phyloP scores from a whole-genome alignment of 768 basidiomycete species.

The Lentinula boryana region DNA sequence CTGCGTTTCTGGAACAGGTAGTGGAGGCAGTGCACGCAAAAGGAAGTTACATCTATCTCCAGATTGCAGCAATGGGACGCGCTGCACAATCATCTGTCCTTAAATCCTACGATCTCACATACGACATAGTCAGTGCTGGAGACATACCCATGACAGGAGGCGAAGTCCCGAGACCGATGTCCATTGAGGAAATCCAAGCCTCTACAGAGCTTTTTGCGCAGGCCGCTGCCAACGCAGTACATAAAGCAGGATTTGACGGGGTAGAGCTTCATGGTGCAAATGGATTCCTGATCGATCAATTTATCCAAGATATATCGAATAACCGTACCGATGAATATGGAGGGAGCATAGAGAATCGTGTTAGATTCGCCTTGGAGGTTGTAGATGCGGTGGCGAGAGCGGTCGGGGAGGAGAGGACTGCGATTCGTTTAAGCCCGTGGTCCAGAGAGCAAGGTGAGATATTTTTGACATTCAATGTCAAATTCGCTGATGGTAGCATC shows the following conservation, averaged over 20 bases:
- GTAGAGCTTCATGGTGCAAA: conserved; percentile 36
- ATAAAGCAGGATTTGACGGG: conserved; percentile 49
- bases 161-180: conserved; percentile 23
- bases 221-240: conserved; percentile 34
- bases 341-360: conserved; percentile 41
- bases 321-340: conserved; percentile 47
- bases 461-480: conserved; percentile 16
- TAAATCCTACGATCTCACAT: conserved; percentile 10
- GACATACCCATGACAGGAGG: conserved; percentile 4
- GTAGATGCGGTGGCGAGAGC: conserved; percentile 30
- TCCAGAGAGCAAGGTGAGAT: conserved; percentile 17
- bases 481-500: background rate
- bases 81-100: conserved; percentile 16
- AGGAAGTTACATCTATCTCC: conserved; percentile 38
- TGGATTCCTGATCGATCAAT: conserved; percentile 34
- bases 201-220: conserved; percentile 29
- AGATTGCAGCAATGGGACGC: conserved; percentile 42
- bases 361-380: conserved; percentile 38
- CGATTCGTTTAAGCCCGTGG: conserved; percentile 40
- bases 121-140: conserved; percentile 17
- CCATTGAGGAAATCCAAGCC: conserved; percentile 30
- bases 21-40: conserved; percentile 44
- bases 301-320: conserved; percentile 35
- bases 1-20: conserved; percentile 21
- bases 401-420: conserved; percentile 36